Evolutionary conservation across 1,139 yeast species (phyloP).

Genomic region (Protomyces macrosporus): DNA sequence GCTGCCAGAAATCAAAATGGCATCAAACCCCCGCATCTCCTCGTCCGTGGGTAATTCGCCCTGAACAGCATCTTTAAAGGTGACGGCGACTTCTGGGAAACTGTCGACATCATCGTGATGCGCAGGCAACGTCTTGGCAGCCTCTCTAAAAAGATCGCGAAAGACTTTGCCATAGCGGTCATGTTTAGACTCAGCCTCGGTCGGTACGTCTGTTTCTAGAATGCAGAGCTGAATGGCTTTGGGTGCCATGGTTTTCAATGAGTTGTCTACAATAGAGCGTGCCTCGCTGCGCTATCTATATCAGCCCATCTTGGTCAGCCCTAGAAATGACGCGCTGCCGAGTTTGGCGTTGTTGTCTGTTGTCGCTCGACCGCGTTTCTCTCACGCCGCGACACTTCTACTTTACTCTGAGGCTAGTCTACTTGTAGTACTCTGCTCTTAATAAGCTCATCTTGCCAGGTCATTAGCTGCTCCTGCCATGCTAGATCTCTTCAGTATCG

Average conservation of each 20-base stretch:
- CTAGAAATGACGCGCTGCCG: no score
- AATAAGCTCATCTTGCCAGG: no score
- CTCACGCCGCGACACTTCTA: no score
- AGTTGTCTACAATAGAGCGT: no score
- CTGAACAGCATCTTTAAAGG: constrained; percentile 1
- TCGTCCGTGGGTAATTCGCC: constrained; percentile 30
- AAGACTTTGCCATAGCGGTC: constrained; percentile 19
- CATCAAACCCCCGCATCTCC: constrained; percentile 40
- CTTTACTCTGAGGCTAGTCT: no score
- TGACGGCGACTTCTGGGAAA: not conserved
- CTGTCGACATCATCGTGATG: not conserved
- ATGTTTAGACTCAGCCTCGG: constrained; percentile 14
- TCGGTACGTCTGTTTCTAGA: constrained; percentile 14
- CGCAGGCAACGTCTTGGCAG: not conserved
- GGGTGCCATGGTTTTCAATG: not conserved
- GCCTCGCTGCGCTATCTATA: no score
- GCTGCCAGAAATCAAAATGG: constrained; percentile 56
- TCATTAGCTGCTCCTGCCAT: constrained; percentile 35
- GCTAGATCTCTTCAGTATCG: constrained; percentile 55
- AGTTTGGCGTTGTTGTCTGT: no score
- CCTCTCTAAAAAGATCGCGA: constrained; percentile 9
- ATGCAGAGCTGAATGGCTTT: constrained; percentile 5
- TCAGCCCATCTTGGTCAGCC: no score
- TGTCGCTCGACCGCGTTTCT: no score
- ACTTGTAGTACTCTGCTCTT: no score